These are phyloP conservation scores for Brassica cretica DNA, from an alignment of 345 rosid genomes.

Conservation along the genomic window DNA sequence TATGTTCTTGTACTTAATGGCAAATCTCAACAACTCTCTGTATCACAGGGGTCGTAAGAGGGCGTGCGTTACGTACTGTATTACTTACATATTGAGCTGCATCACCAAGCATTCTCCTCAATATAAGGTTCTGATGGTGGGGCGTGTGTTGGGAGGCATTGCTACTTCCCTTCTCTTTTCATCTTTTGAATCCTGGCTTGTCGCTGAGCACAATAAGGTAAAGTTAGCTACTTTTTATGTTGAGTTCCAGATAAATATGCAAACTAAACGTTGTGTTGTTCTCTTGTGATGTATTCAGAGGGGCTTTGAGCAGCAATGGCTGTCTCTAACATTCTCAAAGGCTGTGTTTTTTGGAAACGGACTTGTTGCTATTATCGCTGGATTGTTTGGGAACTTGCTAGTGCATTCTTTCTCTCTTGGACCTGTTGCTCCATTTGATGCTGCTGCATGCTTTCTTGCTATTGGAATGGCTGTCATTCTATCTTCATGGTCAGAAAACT, in stretches of 20 bases:
- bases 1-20: not conserved
- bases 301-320: slow-evolving; percentile 92
- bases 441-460: slow-evolving; percentile 93
- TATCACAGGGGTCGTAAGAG: slow-evolving; percentile 94
- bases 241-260: too few relatives aligned
- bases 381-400: slow-evolving; percentile 84
- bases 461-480: slow-evolving; percentile 90
- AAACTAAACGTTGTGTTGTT: too few relatives aligned
- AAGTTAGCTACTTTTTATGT: slow-evolving; percentile 17
- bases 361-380: slow-evolving; percentile 87
- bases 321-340: slow-evolving; percentile 89
- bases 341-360: slow-evolving; percentile 97
- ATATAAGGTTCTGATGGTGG: slow-evolving; percentile 88
- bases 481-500: slow-evolving; percentile 89
- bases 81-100: slow-evolving; percentile 91
- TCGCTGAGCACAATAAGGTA: slow-evolving; percentile 97
- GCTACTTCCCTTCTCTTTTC: slow-evolving; percentile 95
- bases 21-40: slow-evolving; percentile 1
- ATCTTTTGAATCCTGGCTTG: slow-evolving; percentile 98
- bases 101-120: slow-evolving; percentile 96
- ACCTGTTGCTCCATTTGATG: slow-evolving; percentile 97
- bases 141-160: slow-evolving; percentile 95
- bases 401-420: slow-evolving; percentile 81
- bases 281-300: slow-evolving; percentile 52
- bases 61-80: slow-evolving; percentile 87